Evolutionary conservation across 2,329 filamentous ascomycete genomes (phyloP).

Genomic region (Lizonia empirigonia): DNA sequence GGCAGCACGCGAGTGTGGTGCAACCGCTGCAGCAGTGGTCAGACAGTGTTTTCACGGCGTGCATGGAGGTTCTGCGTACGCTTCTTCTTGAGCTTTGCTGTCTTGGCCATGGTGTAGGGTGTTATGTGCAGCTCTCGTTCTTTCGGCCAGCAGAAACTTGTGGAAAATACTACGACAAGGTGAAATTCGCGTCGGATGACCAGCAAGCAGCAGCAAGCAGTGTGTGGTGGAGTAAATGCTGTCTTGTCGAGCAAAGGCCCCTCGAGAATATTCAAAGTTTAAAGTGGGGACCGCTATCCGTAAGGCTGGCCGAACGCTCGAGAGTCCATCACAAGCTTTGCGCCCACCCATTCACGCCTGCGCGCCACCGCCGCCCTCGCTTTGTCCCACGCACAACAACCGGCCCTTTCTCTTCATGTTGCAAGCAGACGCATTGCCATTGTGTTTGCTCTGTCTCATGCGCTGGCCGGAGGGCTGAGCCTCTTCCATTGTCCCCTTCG

Average conservation of each 20-base stretch:
- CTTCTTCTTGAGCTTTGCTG: slow-evolving; percentile 54
- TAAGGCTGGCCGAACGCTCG: slow-evolving; percentile 11
- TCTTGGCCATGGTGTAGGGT: slow-evolving; percentile 50
- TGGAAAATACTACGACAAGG: no score
- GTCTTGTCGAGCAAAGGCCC: not conserved
- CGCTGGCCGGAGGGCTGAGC: slow-evolving; percentile 45
- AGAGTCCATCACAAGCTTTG: slow-evolving; percentile 16
- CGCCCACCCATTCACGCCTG: slow-evolving; percentile 21
- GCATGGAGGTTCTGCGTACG: slow-evolving; percentile 31
- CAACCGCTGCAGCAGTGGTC: slow-evolving; percentile 56
- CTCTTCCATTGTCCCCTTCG: slow-evolving; percentile 13
- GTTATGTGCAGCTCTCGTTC: not conserved
- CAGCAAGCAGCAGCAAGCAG: not conserved
- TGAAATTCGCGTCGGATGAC: not conserved
- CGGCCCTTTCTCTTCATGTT: slow-evolving; percentile 39
- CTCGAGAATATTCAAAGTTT: slow-evolving; percentile 10
- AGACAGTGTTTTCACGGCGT: slow-evolving; percentile 5
- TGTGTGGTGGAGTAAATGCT: not conserved
- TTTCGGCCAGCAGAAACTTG: no score
- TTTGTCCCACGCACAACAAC: slow-evolving; percentile 11
- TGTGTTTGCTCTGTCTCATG: slow-evolving; percentile 40
- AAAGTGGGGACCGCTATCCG: slow-evolving; percentile 8
- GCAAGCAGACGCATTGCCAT: slow-evolving; percentile 32
- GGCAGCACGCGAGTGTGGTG: slow-evolving; percentile 74
- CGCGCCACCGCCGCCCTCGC: slow-evolving; percentile 21